Evolutionary conservation across 768 basidiomycete species (phyloP), one percentile per base, ranked within the genome.

Genomic region (Boletus rubroflammeus): DNA sequence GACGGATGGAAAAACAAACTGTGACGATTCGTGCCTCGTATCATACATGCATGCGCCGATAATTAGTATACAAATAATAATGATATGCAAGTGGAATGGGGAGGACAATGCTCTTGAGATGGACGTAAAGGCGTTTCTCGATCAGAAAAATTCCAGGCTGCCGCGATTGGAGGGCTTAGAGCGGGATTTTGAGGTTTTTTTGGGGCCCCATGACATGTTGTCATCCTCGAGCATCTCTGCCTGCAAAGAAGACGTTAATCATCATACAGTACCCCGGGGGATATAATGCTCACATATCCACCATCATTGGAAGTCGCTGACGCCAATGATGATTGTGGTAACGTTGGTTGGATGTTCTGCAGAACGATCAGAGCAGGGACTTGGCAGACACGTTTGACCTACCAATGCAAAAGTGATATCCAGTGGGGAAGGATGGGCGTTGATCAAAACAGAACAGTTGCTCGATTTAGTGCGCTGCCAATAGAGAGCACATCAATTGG

Each of bases 201-300:
- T 10, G 14, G 50, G 23, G 8, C 54, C 56, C 65, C 65, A 67
- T 23, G 65, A 63, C 65, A 68, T 68, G 36, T 67, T 67, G 39
- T 67, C 65, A 2, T 67, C 65, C 6, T 66, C 65, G 5, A 67
- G 67, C 67, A 68, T 61, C 41, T 67, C 57, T 4, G 65, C 65
- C 65, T 66, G 54, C 1, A 44, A 36, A 41, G n/a, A 25, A 15
- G 17, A 23, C 5, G 6, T 32, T 45, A 4, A 36, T 19, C n/a
- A 43, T 42, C 26, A 39, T 21, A 10, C 9, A 13, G 9, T 38
- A 15, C 3, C 8, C 32, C 14, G 7, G 7, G 9, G 29, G 25
- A 46, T 17, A 35, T 40, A 14, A 43, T 23, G n/a, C 61, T 61
- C 11, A 66, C 67, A 47, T 61, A 64, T 51, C 56, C 54, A 6